phyloP scores from a whole-genome alignment of 2,329 filamentous ascomycete genomes.

The Calonectria pteridis region DNA sequence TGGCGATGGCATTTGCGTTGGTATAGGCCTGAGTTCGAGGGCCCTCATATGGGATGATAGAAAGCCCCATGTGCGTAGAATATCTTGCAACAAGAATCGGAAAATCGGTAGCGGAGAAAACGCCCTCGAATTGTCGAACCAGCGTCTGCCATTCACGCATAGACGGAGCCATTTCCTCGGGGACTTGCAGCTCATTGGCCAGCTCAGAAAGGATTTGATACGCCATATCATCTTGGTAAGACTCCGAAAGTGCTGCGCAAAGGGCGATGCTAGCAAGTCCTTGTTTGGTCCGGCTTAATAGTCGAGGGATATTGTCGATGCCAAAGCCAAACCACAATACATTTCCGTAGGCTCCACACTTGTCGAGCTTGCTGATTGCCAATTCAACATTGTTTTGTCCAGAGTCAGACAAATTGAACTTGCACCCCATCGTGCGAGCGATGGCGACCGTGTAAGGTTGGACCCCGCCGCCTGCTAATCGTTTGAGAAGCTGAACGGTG shows the following conservation, averaged over 20 bases:
- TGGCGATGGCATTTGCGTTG: not conserved
- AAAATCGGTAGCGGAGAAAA: not conserved
- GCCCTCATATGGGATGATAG: not conserved
- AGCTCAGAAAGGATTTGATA: not conserved
- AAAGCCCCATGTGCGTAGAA: not conserved
- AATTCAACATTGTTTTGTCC: not conserved
- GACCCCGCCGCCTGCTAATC: not conserved
- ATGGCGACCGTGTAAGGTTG: not conserved
- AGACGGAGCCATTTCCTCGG: not conserved
- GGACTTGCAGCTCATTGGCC: not conserved
- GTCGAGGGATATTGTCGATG: not conserved
- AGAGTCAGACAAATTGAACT: not conserved
- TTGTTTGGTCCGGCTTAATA: not conserved
- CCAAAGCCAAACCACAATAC: not conserved
- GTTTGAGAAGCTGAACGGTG: not conserved
- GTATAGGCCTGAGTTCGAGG: not conserved
- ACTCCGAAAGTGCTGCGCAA: not conserved
- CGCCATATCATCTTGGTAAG: not conserved
- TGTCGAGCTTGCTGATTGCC: not conserved
- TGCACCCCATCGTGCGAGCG: not conserved
- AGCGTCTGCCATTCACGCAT: not conserved
- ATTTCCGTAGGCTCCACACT: not conserved
- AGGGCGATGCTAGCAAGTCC: not conserved
- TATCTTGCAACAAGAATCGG: not conserved
- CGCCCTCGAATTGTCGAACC: not conserved